Evolutionary conservation across 75 land plant genomes (phyloP).

Genomic region (Pinus albicaulis): DNA sequence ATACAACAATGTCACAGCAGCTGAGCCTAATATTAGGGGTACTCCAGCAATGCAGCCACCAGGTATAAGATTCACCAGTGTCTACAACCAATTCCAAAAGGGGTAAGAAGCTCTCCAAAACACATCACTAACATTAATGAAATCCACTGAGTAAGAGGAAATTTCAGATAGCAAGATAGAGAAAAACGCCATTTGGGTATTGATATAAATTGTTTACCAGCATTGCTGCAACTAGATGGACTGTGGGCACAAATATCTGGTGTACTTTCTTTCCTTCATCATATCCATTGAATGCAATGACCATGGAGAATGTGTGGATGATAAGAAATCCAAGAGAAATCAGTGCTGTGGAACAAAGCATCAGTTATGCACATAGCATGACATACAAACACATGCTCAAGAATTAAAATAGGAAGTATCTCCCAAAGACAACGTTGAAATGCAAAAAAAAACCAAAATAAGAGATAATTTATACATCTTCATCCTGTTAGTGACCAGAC

Average conservation of each 20-base stretch:
- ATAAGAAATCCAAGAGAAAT: conserved; percentile 78
- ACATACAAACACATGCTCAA: not conserved
- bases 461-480: too few relatives aligned
- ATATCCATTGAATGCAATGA: conserved; percentile 91
- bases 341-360: conserved; percentile 52
- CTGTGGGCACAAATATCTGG: conserved; percentile 62
- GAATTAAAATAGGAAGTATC: not conserved
- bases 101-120: too few relatives aligned
- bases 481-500: too few relatives aligned
- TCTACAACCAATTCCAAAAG: conserved; percentile 34
- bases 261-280: conserved; percentile 63
- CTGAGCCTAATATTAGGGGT: conserved; percentile 53
- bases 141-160: too few relatives aligned
- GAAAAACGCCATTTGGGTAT: not conserved
- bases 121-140: too few relatives aligned
- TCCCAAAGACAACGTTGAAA: too few relatives aligned
- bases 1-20: conserved; percentile 48
- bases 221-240: conserved; percentile 70
- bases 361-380: conserved; percentile 7
- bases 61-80: conserved; percentile 66
- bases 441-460: too few relatives aligned
- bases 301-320: conserved; percentile 94
- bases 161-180: not conserved
- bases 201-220: conserved; percentile 35
- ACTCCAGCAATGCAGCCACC: conserved; percentile 79